Conservation (phyloP, 176 grass and related monocot species). For the Raddia guianensis region DNA sequence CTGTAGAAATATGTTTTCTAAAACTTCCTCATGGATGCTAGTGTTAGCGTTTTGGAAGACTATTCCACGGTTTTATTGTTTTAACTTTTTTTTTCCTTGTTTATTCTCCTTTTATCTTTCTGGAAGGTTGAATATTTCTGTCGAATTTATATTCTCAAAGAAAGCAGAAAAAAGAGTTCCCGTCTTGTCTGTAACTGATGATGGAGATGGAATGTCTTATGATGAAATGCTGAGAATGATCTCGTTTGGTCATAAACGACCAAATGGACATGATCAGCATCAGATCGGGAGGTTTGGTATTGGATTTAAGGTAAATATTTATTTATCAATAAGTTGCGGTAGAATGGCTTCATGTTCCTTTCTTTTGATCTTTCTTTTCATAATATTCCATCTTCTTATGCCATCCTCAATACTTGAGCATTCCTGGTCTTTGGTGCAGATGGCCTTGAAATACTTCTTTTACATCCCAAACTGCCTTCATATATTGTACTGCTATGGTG, state of each 20-base stretch:
- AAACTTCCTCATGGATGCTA: neutral
- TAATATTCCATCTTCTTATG: constrained; percentile 18
- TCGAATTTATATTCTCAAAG: constrained; percentile 69
- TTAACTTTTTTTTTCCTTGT: constrained; percentile 24
- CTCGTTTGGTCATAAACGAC: constrained; percentile 82
- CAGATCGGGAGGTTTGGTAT: constrained; percentile 85
- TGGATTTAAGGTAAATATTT: constrained; percentile 75
- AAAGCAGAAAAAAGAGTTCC: constrained; percentile 69
- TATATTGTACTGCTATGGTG: neutral
- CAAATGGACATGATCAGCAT: constrained; percentile 45
- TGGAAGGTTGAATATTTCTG: constrained; percentile 70
- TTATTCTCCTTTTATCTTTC: constrained; percentile 26
- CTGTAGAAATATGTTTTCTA: neutral
- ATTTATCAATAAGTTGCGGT: neutral
- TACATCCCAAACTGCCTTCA: neutral
- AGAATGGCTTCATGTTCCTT: neutral
- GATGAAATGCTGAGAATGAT: constrained; percentile 78
- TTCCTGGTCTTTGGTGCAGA: constrained; percentile 13
- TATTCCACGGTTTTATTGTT: constrained; percentile 25
- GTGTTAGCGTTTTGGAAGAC: constrained; percentile 18
- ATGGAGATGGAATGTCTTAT: constrained; percentile 82
- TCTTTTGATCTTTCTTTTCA: neutral
- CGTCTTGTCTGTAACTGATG: constrained; percentile 79
- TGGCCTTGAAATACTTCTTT: constrained; percentile 17
- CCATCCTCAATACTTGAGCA: constrained; percentile 11